phyloP scores from a whole-genome alignment of 352 stramenopile species.

The Peronosclerospora sorghi region DNA sequence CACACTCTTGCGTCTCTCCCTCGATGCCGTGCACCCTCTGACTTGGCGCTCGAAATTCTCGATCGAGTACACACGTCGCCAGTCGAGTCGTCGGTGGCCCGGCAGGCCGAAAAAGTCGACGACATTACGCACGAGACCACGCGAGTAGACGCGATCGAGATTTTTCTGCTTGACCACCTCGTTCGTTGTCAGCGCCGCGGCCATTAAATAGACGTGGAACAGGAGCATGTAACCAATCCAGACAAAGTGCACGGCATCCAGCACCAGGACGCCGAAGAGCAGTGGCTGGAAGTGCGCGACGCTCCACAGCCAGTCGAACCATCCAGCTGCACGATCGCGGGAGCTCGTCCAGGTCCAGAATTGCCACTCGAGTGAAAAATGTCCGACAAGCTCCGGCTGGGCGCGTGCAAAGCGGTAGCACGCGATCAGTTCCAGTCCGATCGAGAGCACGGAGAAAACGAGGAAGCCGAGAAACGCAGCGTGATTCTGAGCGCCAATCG shows the following conservation, averaged over 20 bases:
- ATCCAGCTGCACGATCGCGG: no score
- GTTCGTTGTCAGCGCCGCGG: constrained; percentile 59
- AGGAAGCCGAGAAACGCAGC: constrained; percentile 90
- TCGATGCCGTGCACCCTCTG: constrained; percentile 1
- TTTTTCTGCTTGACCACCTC: constrained; percentile 69
- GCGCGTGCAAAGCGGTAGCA: constrained; percentile 32
- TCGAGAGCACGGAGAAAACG: constrained; percentile 46
- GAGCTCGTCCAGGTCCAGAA: no score
- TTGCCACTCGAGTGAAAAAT: constrained; percentile 25
- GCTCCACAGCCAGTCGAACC: constrained; percentile 33
- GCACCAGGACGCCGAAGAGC: constrained; percentile 36
- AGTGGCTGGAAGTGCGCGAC: constrained; percentile 52
- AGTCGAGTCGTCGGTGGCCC: constrained; percentile 31
- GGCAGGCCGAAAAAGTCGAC: constrained; percentile 50
- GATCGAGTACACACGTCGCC: constrained; percentile 41
- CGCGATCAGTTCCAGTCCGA: constrained; percentile 34
- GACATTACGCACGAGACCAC: constrained; percentile 38
- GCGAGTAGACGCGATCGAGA: constrained; percentile 39
- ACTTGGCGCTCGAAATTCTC: constrained; percentile 33
- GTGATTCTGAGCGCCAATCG: constrained; percentile 92
- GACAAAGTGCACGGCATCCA: constrained; percentile 41
- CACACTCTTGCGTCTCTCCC: constrained; percentile 14
- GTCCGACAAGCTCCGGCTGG: constrained; percentile 18
- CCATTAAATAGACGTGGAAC: constrained; percentile 56
- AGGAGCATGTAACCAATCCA: constrained; percentile 71